A percentile compares a stretch with the other conserved stretches of the same genome.
These are phyloP conservation scores for Rhodotorula toruloides DNA, from an alignment of 768 basidiomycete genomes.

Conservation along the genomic window DNA sequence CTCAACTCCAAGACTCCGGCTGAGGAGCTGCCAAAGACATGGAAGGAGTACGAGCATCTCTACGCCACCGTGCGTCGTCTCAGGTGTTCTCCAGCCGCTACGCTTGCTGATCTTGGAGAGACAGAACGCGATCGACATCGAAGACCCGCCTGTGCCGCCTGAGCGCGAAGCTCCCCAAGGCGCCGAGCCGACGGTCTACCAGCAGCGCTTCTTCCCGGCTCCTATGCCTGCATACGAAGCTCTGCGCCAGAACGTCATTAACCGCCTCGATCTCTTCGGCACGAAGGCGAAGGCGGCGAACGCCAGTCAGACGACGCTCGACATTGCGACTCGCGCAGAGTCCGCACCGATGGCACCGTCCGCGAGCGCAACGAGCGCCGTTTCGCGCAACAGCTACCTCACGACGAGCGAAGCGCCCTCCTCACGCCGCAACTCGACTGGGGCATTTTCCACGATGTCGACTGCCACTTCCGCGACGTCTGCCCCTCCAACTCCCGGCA, in stretches of 20 bases:
- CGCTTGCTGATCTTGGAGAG: background rate
- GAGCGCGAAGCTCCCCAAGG: background rate
- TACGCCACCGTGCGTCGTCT: conserved; percentile 31
- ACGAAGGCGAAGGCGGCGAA: conserved; percentile 16
- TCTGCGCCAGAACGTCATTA: conserved; percentile 34
- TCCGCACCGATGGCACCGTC: background rate
- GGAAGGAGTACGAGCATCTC: conserved; percentile 28
- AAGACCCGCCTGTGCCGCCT: conserved; percentile 33
- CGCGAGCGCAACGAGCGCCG: background rate
- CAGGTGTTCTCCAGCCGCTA: background rate
- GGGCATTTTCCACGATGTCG: background rate
- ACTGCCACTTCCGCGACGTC: background rate
- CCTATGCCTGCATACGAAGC: conserved; percentile 31
- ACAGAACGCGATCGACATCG: conserved; percentile 35
- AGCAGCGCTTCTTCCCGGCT: conserved; percentile 10
- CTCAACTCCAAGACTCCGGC: conserved; percentile 32
- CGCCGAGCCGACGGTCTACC: conserved; percentile 17
- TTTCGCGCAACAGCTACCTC: conserved; percentile 2
- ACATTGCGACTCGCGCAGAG: background rate
- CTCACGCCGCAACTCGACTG: conserved; percentile 3
- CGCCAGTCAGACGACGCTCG: conserved; percentile 5
- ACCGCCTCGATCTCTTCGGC: conserved; percentile 37
- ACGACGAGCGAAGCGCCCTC: background rate
- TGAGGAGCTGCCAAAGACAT: conserved; percentile 35
- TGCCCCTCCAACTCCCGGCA: background rate